Percentiles rank a stretch among this genome's conserved stretches.
Evolutionary conservation across 192 early-diverging fungal genomes (phyloP).

Genomic region (Phlyctochytrium bullatum): DNA sequence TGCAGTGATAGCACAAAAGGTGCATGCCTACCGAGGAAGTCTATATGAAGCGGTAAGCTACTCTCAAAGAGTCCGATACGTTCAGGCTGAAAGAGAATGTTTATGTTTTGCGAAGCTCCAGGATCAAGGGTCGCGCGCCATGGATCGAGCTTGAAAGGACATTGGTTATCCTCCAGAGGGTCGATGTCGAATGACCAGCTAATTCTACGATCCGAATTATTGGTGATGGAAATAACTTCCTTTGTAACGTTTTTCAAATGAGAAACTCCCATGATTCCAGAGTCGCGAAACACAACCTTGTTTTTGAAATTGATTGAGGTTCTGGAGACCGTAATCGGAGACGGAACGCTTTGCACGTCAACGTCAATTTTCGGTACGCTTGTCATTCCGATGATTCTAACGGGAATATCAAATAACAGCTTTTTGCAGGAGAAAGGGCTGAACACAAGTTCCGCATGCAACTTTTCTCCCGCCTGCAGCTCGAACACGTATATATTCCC

Average conservation of each 20-base stretch:
- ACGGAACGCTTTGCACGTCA: constrained; percentile 31
- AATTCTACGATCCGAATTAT: constrained; percentile 24
- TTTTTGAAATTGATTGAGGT: constrained; percentile 42
- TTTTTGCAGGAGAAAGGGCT: constrained; percentile 15
- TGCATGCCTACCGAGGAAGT: constrained; percentile 39
- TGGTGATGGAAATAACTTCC: constrained; percentile 37
- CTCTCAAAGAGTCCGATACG: constrained; percentile 31
- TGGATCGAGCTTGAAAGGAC: constrained; percentile 47
- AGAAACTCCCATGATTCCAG: constrained; percentile 25
- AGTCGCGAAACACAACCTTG: constrained; percentile 41
- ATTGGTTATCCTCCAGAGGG: constrained; percentile 30
- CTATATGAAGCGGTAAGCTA: constrained; percentile 35
- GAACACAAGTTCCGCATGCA: constrained; percentile 24
- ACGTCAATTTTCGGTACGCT: constrained; percentile 8
- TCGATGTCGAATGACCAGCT: constrained; percentile 48
- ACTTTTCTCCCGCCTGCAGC: constrained; percentile 24
- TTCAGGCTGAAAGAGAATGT: constrained; percentile 40
- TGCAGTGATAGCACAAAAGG: constrained; percentile 29
- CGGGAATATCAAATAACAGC: constrained; percentile 23
- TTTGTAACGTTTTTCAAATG: constrained; percentile 33
- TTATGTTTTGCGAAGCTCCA: constrained; percentile 27
- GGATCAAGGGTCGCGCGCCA: constrained; percentile 30
- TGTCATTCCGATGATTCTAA: constrained; percentile 25
- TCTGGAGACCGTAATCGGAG: constrained; percentile 36
- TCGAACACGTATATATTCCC: constrained; percentile 39